phyloP scores from a whole-genome alignment of 2,329 filamentous ascomycete species.

The Pseudogymnoascus sp. region DNA sequence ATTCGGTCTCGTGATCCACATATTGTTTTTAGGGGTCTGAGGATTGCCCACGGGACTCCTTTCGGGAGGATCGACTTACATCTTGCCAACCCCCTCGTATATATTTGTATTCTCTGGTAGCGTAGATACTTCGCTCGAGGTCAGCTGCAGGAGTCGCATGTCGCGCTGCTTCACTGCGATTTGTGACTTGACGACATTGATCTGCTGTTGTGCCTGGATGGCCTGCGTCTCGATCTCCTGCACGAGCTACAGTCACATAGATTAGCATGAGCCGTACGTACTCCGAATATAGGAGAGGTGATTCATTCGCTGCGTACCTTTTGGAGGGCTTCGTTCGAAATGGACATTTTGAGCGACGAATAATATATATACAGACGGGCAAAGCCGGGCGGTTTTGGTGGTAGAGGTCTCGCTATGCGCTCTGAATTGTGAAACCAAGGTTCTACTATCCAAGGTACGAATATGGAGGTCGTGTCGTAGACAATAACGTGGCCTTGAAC shows the following conservation, averaged over 20 bases:
- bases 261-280: conserved; percentile 13
- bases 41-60: not conserved
- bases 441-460: not conserved
- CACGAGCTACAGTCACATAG: conserved; percentile 53
- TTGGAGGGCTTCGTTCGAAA: conserved; percentile 86
- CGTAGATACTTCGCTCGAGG: conserved; percentile 69
- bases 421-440: not conserved
- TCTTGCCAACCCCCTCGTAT: conserved; percentile 95
- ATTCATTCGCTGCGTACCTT: conserved; percentile 50
- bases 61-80: conserved; percentile 48
- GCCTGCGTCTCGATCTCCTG: conserved; percentile 92
- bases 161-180: conserved; percentile 81
- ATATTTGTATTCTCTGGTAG: conserved; percentile 69
- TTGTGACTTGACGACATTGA: conserved; percentile 75
- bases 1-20: conserved; percentile 6
- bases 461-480: not conserved
- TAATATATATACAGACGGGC: not conserved
- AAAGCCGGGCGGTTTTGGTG: not conserved
- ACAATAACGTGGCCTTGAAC: not conserved
- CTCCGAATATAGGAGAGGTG: conserved; percentile 7
- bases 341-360: conserved; percentile 55
- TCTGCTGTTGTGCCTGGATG: conserved; percentile 81
- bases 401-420: not conserved
- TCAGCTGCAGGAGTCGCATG: conserved; percentile 79
- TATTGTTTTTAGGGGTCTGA: not conserved